These are phyloP conservation scores for Erodium trifolium DNA, from an alignment of 441 rosid species.

Conservation along the genomic window DNA sequence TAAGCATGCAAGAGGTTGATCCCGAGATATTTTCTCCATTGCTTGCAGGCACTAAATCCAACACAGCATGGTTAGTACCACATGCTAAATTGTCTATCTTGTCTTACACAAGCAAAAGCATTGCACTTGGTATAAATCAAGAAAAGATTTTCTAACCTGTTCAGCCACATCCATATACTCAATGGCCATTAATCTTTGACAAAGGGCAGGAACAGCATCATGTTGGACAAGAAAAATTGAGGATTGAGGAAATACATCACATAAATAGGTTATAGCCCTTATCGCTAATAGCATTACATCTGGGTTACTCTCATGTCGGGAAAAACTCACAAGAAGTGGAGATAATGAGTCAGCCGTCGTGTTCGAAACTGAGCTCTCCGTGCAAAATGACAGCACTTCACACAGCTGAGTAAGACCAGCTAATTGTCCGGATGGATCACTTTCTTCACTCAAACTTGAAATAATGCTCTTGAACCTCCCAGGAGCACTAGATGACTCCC, in stretches of 20 bases:
- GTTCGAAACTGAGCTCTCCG: constrained; percentile 66
- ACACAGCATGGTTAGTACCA: constrained; percentile 9
- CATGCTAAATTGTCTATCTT: constrained; percentile 8
- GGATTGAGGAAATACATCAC: constrained; percentile 89
- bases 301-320: constrained; percentile 53
- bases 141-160: constrained; percentile 40
- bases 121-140: neutral
- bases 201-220: constrained; percentile 73
- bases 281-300: constrained; percentile 72
- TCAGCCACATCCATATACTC: constrained; percentile 97
- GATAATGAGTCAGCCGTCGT: constrained; percentile 63
- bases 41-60: constrained; percentile 77
- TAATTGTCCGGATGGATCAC: constrained; percentile 54
- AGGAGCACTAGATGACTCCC: constrained; percentile 55
- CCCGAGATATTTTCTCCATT: constrained; percentile 87
- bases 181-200: constrained; percentile 63
- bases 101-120: neutral
- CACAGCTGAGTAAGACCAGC: constrained; percentile 76
- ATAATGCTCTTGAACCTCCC: constrained; percentile 57
- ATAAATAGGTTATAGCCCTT: constrained; percentile 86
- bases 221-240: constrained; percentile 64
- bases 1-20: constrained; percentile 80
- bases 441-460: constrained; percentile 43
- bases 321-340: constrained; percentile 66
- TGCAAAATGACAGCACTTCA: constrained; percentile 81